Evolutionary conservation across 768 basidiomycete genomes (phyloP), one percentile per base, ranked within the genome.

Genomic region (Mycena floridula): DNA sequence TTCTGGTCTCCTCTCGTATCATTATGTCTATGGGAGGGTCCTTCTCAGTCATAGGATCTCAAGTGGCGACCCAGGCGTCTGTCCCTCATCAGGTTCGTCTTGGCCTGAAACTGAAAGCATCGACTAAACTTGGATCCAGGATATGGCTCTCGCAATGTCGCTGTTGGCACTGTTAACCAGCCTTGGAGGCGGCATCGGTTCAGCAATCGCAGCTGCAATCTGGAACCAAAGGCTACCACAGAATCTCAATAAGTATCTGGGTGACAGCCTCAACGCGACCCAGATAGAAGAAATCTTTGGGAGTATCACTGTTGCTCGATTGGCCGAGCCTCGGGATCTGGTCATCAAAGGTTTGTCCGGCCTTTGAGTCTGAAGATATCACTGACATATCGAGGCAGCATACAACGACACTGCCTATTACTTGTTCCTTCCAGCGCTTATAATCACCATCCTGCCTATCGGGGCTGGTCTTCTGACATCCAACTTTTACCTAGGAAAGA

Each of bases 1-100:
- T 66, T 44, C 61, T 78, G 42, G 71, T 78, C 42, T 56, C 66
- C 50, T 67, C 66, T 12, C 76, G 77, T 56, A 53, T 76, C 43
- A 59, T 78, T 27, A 72, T 74, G 52, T 75, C 73, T 35, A 49
- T 70, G 11, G 78, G 76, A 16, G 78, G 76, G 22, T 74, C 73
- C 39, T 64, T 77, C 59, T 73, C 73, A 27, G 66, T 67, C 12
- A 63, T 68, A 45, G 55, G 62, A n/a, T 62, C 65, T 41, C 65
- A 66, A 41, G 70, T 73, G 32, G 69, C 66, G 9, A 64, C 70
- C 11, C 74, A 76, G 53, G 73, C 71, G 7, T 61, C 67, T 32
- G 76, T 77, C n/a, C 59, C 72, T 8, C 76, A 77, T 57, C 59
- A 60, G 26, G n/a, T n/a, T n/a, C n/a, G n/a, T n/a, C n/a, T n/a